phyloP scores from a whole-genome alignment of 2,329 filamentous ascomycete species.

The Cladosporium sp. region DNA sequence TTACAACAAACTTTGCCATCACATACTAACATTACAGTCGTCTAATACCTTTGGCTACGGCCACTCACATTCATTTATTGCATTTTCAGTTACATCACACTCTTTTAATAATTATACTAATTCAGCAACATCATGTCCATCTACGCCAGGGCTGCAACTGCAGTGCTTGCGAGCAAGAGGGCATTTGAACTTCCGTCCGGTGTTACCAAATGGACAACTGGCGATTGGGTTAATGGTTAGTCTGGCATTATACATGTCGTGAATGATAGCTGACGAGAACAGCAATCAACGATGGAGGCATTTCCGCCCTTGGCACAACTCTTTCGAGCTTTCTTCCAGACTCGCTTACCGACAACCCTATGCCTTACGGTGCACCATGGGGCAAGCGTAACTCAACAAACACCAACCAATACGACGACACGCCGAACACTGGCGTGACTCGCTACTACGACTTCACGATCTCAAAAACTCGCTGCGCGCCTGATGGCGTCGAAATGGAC shows the following conservation, averaged over 20 bases:
- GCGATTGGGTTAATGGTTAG: not conserved
- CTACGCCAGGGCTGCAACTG: constrained; percentile 20
- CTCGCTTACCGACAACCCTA: constrained; percentile 26
- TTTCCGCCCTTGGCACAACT: constrained; percentile 26
- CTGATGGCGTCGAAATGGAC: constrained; percentile 33
- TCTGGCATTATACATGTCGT: not conserved
- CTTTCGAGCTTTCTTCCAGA: constrained; percentile 20
- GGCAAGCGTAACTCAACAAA: constrained; percentile 22
- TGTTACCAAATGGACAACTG: not conserved
- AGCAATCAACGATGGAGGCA: constrained; percentile 9
- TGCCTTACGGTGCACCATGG: constrained; percentile 31
- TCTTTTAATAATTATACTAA: constrained; percentile 22
- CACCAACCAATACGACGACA: constrained; percentile 25
- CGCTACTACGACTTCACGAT: constrained; percentile 35
- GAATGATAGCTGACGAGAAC: not conserved
- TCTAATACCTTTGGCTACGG: constrained; percentile 16
- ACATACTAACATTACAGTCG: constrained; percentile 13
- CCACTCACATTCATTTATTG: constrained; percentile 18
- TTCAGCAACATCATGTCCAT: constrained; percentile 18
- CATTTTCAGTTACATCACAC: constrained; percentile 6
- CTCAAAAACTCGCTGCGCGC: constrained; percentile 26
- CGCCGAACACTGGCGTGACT: constrained; percentile 35
- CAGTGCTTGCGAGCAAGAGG: constrained; percentile 21
- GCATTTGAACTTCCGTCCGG: not conserved
- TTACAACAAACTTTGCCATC: constrained; percentile 10